Base-by-base conservation (phyloP, 2,329 filamentous ascomycete genomes). In the Colletotrichum sp. region DNA sequence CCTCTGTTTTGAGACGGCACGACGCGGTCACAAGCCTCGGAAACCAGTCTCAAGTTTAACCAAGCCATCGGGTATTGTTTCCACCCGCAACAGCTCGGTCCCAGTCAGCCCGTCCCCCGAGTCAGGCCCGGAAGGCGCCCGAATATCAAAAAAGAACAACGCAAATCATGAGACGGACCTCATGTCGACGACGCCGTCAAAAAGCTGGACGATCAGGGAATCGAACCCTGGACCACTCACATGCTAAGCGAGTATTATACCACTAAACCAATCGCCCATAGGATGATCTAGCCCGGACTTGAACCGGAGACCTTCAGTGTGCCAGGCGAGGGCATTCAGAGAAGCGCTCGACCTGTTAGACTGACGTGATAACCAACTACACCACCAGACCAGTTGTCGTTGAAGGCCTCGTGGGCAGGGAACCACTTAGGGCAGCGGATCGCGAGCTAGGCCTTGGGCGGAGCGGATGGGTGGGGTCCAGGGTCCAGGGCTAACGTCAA, bases 341-440 rank as follows among this genome's bases (percentile, higher is more conserved):
- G 34, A 9, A 2, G 6, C 10, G 2, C 21, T 60, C 32, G 26
- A 24, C 1, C 10, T 82, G 85, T 87, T 87, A 87, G 84, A 87
- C 85, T 87, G 84, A 87, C 83, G 86, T 87, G 85, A 87, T 87
- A 87, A 87, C 85, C 85, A 87, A 87, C 85, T 83, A 82, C 81
- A 82, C 81, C 80, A 83, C 72, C 75, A 73, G 69, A 68, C 64
- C 73, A 65, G n/a, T 21, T 26, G n/a, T 36, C 68, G 39, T 52
- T 68, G 26, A 5, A 1, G 7, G 0, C 0, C 1, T 1, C 1
- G 1, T 1, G 2, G 12, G 30, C 28, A 36, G 62, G 13, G n/a
- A 5, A 16, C n/a, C 4, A 3, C 52, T 76, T 64, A 76, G 21
- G 60, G 68, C 57, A 64, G 49, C 67, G 28, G 9, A 57, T 63